Base-by-base conservation (phyloP, 352 stramenopile genomes). In the Saprolegnia diclina region DNA sequence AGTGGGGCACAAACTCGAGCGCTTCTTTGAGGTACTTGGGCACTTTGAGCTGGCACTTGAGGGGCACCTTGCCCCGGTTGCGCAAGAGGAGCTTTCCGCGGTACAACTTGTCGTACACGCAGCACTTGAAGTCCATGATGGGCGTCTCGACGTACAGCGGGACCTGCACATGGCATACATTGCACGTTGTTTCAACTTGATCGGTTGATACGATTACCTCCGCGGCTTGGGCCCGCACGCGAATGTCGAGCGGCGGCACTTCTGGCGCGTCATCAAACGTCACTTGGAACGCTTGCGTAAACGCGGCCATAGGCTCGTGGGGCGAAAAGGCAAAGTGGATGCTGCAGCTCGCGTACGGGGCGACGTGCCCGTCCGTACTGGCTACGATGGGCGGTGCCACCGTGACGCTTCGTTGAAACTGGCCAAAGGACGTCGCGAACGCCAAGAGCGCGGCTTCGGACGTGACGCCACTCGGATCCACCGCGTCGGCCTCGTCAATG, bases 21-120 rank as follows among this genome's bases (percentile, higher is more conserved):
- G 72, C 83, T 0, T 79, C 74, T 18, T 73, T 66, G 0, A 97
- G 75, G 5, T 71, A 56, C 52, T 87, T 85, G 1, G 91, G 89
- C 0, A 91, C 77, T 37, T 83, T 81, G 1, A 95, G 66, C 32
- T 91, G 77, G 22, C 91, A 79, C 64, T 94, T 92, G 14, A 96
- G 74, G 13, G 92, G 82, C 18, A 96, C 85, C 71, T 92, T 94
- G 13, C 88, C 90, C 16, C 92, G 85, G 64, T 98, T 98, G 52
- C 79, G 82, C 2, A 97, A 62, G 1, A 83, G 45, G 4, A 97
- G 61, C 50, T 92, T 82, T 7, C 85, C 79, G 0, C 90, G 83
- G 70, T 97, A 97, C 4, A 96, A 78, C 52, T 95, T 95, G 5
- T 80, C 83, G 54, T 89, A 89, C 1, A 94, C 82, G 55, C 85